These are phyloP conservation scores for Neonectria punicea DNA, from an alignment of 2,329 filamentous ascomycete genomes.

Conservation along the genomic window DNA sequence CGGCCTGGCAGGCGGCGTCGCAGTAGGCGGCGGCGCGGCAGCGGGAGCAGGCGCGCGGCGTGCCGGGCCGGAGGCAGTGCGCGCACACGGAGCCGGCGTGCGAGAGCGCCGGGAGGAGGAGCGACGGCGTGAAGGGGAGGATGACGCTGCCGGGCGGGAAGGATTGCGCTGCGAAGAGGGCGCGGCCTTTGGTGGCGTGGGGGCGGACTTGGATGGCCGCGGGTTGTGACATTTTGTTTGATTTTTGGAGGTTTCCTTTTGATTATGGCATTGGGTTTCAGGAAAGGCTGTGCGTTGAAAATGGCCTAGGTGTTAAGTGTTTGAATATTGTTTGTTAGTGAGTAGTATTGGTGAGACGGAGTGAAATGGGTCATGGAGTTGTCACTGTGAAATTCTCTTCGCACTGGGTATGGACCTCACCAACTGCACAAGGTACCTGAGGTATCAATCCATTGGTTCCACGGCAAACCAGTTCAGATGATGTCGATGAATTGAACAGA, in stretches of 20 bases:
- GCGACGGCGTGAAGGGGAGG: slow-evolving; percentile 54
- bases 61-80: slow-evolving; percentile 55
- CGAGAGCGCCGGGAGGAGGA: slow-evolving; percentile 60
- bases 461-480: neutral
- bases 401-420: slow-evolving; percentile 15
- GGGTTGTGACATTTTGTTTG: slow-evolving; percentile 27
- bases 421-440: neutral
- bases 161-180: slow-evolving; percentile 54
- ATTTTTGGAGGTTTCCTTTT: neutral
- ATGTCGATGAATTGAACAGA: neutral
- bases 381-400: slow-evolving; percentile 31
- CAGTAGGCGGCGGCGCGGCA: slow-evolving; percentile 68
- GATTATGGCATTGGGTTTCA: neutral
- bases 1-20: slow-evolving; percentile 61
- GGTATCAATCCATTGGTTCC: neutral
- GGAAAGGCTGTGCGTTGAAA: neutral
- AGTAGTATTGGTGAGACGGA: neutral
- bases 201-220: slow-evolving; percentile 41
- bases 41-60: slow-evolving; percentile 58
- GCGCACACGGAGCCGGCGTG: slow-evolving; percentile 58
- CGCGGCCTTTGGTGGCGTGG: slow-evolving; percentile 55
- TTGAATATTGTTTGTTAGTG: neutral
- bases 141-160: slow-evolving; percentile 60
- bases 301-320: neutral
- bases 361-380: neutral